Base-by-base conservation (phyloP, 129 eudicot genomes). In the Daucus carota region DNA sequence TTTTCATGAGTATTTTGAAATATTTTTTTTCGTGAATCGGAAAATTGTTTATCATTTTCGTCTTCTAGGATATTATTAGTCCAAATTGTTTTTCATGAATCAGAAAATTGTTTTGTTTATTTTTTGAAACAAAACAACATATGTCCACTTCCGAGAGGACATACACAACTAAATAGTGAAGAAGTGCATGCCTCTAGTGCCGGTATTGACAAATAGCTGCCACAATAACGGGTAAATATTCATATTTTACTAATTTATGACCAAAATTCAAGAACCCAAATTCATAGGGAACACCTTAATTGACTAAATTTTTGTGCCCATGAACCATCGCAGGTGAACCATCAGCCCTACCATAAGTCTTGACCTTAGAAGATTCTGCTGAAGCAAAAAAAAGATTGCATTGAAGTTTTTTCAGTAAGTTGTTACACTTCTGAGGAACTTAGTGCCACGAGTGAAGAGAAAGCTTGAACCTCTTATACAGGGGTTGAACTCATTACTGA, bases 391-490 rank as follows among this genome's bases (percentile, higher is more conserved):
- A 41, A 78, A 60, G 59, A 34, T 34, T 44, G 43, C 44, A 60
- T 1, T 78, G 75, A 6, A 62, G n/a, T 36, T 70, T 80, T 78
- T 22, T 77, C 78, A 59, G 52, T 75, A 20, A 40, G 42, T 36
- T 15, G 43, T 65, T 42, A 17, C 50, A 43, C 78, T 78, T 29
- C 76, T 17, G 31, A 52, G 18, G 33, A 63, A 65, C 20, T 67
- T 26, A 12, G 52, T 73, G 69, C 32, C 65, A 3, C 52, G 10
- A 33, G 26, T 17, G 63, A 79, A 79, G 69, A 73, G 77, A 66
- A 65, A 26, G 47, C 20, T 8, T 34, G 24, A n/a, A 29, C 69
- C 16, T 59, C 74, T 77, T 76, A 59, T 22, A 68, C 48, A 74
- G 76, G 76, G 29, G 20, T 8, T 4, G 85, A 74, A 68, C 41